Percentiles rank a stretch among this genome's conserved stretches.
Conservation (phyloP, 371 early-diverging fungal species). For the Rozella allomycis region DNA sequence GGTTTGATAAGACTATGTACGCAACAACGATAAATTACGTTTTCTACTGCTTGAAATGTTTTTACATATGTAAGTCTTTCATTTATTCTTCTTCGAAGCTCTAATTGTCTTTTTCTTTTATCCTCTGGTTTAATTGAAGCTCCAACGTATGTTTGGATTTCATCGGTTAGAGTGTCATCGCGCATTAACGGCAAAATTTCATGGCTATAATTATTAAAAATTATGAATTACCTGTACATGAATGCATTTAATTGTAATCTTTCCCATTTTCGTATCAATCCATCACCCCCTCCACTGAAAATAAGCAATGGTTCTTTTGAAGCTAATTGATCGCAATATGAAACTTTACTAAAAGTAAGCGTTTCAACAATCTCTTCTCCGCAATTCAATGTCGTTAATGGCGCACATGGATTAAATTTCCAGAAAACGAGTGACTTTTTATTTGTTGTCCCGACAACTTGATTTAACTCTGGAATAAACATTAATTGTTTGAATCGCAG, state of each 20-base stretch:
- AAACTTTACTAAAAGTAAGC: conserved; percentile 16
- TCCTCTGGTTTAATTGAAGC: too few species aligned
- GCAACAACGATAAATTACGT: too few species aligned
- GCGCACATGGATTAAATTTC: conserved; percentile 20
- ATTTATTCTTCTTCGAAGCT: too few species aligned
- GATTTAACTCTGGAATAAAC: conserved; percentile 17
- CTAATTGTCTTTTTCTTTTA: too few species aligned
- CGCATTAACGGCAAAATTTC: too few species aligned
- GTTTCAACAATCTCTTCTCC: conserved; percentile 23
- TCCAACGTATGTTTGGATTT: too few species aligned
- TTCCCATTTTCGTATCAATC: conserved; percentile 24
- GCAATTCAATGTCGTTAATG: conserved; percentile 16
- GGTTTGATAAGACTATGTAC: too few species aligned
- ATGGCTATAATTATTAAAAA: not conserved
- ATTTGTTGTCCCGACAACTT: conserved; percentile 19
- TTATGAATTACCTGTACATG: conserved; percentile 19
- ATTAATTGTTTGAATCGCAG: conserved; percentile 13
- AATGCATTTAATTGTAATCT: conserved; percentile 26
- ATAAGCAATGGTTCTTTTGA: conserved; percentile 24
- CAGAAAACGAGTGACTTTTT: conserved; percentile 13
- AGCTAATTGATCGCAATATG: not conserved
- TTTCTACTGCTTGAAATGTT: too few species aligned
- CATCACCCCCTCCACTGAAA: conserved; percentile 23
- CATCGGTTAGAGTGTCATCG: too few species aligned
- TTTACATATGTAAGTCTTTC: too few species aligned